phyloP scores from a whole-genome alignment of 2,329 filamentous ascomycete species.

The Lecanicillium sp. region DNA sequence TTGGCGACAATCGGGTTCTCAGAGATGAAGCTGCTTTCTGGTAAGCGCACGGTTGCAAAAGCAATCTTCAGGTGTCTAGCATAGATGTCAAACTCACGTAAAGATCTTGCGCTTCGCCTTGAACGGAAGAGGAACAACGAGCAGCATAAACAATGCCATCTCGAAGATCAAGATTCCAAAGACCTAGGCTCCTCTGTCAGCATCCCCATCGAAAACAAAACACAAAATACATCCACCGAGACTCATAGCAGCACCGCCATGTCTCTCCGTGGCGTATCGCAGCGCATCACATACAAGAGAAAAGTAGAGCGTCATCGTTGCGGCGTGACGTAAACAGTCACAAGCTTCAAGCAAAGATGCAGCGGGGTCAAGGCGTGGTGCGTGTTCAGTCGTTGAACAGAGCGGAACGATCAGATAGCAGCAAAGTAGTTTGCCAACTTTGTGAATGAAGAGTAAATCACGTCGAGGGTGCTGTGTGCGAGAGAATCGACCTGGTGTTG shows the following conservation, averaged over 20 bases:
- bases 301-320: constrained; percentile 51
- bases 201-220: too few relatives aligned
- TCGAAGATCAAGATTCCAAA: constrained; percentile 76
- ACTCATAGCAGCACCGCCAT: constrained; percentile 1
- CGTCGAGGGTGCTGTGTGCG: too few relatives aligned
- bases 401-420: too few relatives aligned
- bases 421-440: too few relatives aligned
- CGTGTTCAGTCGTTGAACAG: too few relatives aligned
- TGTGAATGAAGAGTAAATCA: too few relatives aligned
- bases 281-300: constrained; percentile 33
- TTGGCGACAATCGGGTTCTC: constrained; percentile 80
- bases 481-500: too few relatives aligned
- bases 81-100: constrained; percentile 37
- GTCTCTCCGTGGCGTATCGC: neutral
- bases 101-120: constrained; percentile 78
- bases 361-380: too few relatives aligned
- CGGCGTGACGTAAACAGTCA: constrained; percentile 9
- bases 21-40: constrained; percentile 69
- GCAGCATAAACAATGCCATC: constrained; percentile 72
- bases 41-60: constrained; percentile 7
- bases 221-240: too few relatives aligned
- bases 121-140: constrained; percentile 85
- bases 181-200: constrained; percentile 46
- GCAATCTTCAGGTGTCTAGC: neutral
- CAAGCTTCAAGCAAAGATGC: neutral